These are phyloP conservation scores for Citrus sp. DNA, from an alignment of 345 rosid genomes.

Conservation along the genomic window DNA sequence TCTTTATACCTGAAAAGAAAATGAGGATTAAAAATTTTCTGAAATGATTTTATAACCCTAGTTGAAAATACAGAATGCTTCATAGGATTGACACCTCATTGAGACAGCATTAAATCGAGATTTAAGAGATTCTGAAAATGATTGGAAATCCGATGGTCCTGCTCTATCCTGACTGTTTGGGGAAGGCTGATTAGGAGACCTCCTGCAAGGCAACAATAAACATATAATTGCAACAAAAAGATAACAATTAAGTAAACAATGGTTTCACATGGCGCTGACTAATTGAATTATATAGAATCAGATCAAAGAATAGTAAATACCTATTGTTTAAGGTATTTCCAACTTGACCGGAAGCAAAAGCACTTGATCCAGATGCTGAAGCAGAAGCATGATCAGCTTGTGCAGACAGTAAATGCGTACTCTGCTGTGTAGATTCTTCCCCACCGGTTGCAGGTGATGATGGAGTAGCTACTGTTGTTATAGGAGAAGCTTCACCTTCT, in stretches of 20 bases:
- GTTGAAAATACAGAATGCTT: background rate
- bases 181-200: conserved; percentile 53
- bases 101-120: conserved; percentile 76
- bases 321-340: conserved; percentile 35
- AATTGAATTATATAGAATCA: conserved; percentile 1
- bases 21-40: background rate
- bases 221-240: conserved; percentile 3
- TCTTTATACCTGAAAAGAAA: conserved; percentile 68
- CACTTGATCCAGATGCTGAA: conserved; percentile 46
- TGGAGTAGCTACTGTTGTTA: conserved; percentile 36
- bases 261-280: background rate
- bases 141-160: conserved; percentile 83
- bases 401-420: conserved; percentile 25
- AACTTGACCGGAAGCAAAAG: conserved; percentile 30
- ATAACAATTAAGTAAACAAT: background rate
- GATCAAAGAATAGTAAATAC: conserved; percentile 27
- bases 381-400: conserved; percentile 42
- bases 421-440: conserved; percentile 44
- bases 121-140: conserved; percentile 83
- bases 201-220: conserved; percentile 23
- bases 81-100: conserved; percentile 41
- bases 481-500: conserved; percentile 47
- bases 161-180: conserved; percentile 71
- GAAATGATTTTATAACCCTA: background rate
- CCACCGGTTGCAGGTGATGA: conserved; percentile 34